phyloP scores from a whole-genome alignment of 73 alveolate genomes.

The Paramecium sexaurelia region DNA sequence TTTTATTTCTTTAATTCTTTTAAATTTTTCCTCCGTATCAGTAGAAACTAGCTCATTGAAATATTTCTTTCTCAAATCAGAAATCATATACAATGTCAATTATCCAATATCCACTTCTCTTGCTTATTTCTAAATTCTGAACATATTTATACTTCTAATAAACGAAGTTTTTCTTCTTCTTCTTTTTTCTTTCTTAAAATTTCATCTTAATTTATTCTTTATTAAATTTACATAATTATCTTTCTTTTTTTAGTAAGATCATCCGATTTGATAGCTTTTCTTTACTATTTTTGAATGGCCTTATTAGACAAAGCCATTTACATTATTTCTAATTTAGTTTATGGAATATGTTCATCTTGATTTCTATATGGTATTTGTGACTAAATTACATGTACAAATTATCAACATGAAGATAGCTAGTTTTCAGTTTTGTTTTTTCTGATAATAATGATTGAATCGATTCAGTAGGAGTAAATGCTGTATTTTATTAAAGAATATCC shows the following conservation, averaged over 20 bases:
- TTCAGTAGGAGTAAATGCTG: background rate
- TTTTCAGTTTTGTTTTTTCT: slow-evolving; percentile 32
- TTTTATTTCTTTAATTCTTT: slow-evolving; percentile 19
- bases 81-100: slow-evolving; percentile 21
- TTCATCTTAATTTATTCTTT: background rate
- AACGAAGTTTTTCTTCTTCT: background rate
- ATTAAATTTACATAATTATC: background rate
- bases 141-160: background rate
- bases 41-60: slow-evolving; percentile 1
- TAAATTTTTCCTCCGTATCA: slow-evolving; percentile 7
- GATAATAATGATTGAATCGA: background rate
- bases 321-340: slow-evolving; percentile 23
- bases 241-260: background rate
- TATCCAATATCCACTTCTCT: slow-evolving; percentile 10
- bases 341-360: slow-evolving; percentile 28
- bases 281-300: background rate
- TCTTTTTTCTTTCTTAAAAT: background rate
- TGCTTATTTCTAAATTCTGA: background rate
- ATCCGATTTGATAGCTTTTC: slow-evolving; percentile 25
- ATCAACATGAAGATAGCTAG: slow-evolving; percentile 38
- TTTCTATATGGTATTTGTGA: background rate
- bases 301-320: slow-evolving; percentile 14
- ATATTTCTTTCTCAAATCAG: background rate
- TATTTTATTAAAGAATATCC: background rate
- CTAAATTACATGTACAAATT: background rate